These are phyloP conservation scores for Cytospora mali DNA, from an alignment of 2,329 filamentous ascomycete species.

Conservation along the genomic window DNA sequence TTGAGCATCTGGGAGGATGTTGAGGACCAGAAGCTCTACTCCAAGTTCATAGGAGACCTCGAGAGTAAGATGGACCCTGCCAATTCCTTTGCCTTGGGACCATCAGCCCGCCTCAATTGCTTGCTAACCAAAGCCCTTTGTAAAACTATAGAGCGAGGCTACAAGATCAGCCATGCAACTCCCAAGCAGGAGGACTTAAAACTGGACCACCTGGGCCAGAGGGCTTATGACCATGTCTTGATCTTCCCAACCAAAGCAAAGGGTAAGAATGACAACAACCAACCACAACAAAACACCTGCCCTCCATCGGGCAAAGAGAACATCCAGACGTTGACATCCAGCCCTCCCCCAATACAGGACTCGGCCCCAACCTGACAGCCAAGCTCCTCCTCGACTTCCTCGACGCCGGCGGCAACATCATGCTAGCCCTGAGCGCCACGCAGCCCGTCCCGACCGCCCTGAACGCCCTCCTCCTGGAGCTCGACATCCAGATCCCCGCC, in stretches of 20 bases:
- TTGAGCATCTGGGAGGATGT: constrained; percentile 85
- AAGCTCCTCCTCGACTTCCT: constrained; percentile 87
- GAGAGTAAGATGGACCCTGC: constrained; percentile 61
- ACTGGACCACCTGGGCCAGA: constrained; percentile 84
- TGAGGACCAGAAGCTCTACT: constrained; percentile 79
- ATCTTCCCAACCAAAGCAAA: constrained; percentile 89
- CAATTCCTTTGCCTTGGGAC: too few relatives aligned
- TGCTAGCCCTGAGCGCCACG: constrained; percentile 78
- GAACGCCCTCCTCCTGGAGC: constrained; percentile 77
- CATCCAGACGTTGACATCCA: background rate
- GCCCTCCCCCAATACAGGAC: constrained; percentile 53
- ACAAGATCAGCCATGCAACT: constrained; percentile 77
- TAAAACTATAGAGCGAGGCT: constrained; percentile 70
- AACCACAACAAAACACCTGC: constrained; percentile 18
- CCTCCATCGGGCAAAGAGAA: background rate
- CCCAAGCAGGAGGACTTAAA: constrained; percentile 77
- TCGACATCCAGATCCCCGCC: constrained; percentile 84
- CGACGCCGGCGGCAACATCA: constrained; percentile 88
- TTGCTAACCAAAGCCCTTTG: background rate
- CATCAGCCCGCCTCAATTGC: too few relatives aligned
- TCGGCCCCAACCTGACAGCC: constrained; percentile 85
- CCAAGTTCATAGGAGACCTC: constrained; percentile 76
- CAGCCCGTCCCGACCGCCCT: constrained; percentile 71
- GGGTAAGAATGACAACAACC: constrained; percentile 56
- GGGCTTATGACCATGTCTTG: constrained; percentile 87